phyloP scores from a whole-genome alignment of 257 asterid species.

The Misopates orontium region DNA sequence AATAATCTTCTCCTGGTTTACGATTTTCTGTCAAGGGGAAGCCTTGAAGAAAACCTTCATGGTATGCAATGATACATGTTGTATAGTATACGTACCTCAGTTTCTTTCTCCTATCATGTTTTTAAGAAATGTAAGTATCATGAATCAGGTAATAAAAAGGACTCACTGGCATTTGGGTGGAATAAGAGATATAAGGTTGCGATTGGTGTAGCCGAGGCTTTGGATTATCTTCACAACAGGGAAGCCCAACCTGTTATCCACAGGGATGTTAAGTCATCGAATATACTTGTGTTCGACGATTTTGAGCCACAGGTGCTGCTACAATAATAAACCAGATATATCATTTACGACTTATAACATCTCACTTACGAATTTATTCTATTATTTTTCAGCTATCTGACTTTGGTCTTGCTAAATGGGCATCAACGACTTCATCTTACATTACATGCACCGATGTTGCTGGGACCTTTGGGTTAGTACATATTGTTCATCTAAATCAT shows the following conservation, averaged over 20 bases:
- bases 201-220: conserved; percentile 91
- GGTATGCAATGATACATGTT: conserved; percentile 49
- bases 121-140: neutral
- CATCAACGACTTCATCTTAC: conserved; percentile 70
- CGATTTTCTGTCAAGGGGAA: conserved; percentile 85
- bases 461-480: conserved; percentile 88
- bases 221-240: conserved; percentile 81
- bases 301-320: conserved; percentile 86
- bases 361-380: conserved; percentile 1
- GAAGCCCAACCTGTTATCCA: conserved; percentile 77
- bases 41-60: conserved; percentile 97
- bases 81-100: neutral
- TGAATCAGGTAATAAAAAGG: conserved; percentile 56
- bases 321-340: conserved; percentile 2
- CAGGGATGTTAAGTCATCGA: conserved; percentile 92
- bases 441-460: conserved; percentile 82
- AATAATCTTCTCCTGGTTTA: conserved; percentile 75
- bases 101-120: neutral
- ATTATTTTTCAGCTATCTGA: conserved; percentile 72
- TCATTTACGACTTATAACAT: conserved; percentile 2
- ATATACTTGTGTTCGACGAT: conserved; percentile 77
- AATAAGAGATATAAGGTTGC: conserved; percentile 76
- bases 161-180: conserved; percentile 63
- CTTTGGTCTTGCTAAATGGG: conserved; percentile 97
- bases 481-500: conserved; percentile 22